These are phyloP conservation scores for Cystoisospora suis DNA, from an alignment of 169 alveolate genomes.

Conservation along the genomic window DNA sequence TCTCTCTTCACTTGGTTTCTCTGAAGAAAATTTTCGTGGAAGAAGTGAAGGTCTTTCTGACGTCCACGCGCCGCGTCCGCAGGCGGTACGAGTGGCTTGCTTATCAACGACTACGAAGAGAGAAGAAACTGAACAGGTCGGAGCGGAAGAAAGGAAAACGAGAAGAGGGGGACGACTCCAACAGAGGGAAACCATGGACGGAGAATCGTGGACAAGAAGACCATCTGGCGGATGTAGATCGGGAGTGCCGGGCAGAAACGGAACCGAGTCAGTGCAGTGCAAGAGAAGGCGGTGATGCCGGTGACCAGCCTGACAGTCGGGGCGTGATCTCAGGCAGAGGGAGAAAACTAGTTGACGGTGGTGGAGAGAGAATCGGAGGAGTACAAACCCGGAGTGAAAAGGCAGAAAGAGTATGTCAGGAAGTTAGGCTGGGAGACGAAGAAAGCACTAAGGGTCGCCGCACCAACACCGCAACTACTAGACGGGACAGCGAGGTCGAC, in stretches of 20 bases:
- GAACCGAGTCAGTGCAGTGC: neutral
- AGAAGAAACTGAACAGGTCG: neutral
- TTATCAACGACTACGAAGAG: neutral
- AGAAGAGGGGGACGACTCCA: neutral
- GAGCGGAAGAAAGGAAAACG: neutral
- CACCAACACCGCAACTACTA: no score
- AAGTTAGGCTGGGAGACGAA: neutral
- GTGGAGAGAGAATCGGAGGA: neutral
- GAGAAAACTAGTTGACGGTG: no score
- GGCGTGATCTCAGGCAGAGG: no score
- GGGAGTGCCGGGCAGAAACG: neutral
- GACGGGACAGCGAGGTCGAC: no score
- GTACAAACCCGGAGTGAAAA: neutral
- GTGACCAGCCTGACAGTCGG: no score
- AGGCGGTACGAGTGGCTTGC: neutral
- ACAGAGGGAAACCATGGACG: neutral
- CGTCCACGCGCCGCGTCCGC: neutral
- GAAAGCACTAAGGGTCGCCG: neutral
- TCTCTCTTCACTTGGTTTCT: neutral
- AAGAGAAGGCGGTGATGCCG: no score
- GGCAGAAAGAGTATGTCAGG: neutral
- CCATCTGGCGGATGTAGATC: neutral
- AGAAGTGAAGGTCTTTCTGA: neutral
- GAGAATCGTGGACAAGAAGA: neutral
- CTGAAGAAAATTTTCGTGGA: constrained; percentile 14